Percentiles rank a stretch among this genome's conserved stretches.
phyloP scores from a whole-genome alignment of 1,284 basidiomycete genomes.

The Ceratobasidium sp. region DNA sequence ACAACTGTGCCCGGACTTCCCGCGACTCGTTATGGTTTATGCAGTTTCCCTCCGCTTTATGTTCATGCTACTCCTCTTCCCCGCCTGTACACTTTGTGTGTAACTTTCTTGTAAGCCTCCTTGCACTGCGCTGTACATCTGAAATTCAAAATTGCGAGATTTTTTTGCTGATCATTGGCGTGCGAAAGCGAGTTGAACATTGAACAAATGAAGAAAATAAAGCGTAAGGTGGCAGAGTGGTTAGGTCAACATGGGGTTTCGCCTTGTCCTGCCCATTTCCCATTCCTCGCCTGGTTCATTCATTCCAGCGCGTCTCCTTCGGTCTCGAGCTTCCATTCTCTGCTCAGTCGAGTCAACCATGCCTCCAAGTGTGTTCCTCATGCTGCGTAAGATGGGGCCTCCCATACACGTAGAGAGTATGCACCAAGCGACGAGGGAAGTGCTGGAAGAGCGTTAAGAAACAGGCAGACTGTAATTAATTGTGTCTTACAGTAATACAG shows the following conservation, averaged over 20 bases:
- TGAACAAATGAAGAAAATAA: neutral
- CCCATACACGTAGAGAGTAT: slow-evolving; percentile 39
- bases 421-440: slow-evolving; percentile 35
- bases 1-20: neutral
- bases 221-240: neutral
- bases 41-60: slow-evolving; percentile 1
- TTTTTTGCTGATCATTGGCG: slow-evolving; percentile 32
- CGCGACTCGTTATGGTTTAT: slow-evolving; percentile 35
- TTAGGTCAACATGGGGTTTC: slow-evolving; percentile 30
- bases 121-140: slow-evolving; percentile 35
- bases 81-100: slow-evolving; percentile 31
- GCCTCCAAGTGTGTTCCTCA: slow-evolving; percentile 11
- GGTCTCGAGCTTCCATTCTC: slow-evolving; percentile 22
- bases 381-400: slow-evolving; percentile 31
- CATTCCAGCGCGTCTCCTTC: slow-evolving; percentile 32
- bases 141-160: slow-evolving; percentile 39
- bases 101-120: slow-evolving; percentile 30
- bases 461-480: neutral
- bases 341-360: slow-evolving; percentile 3
- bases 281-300: slow-evolving; percentile 34
- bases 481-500: slow-evolving; percentile 24
- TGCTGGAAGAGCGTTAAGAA: neutral
- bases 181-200: neutral
- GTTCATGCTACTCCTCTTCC: slow-evolving; percentile 25
- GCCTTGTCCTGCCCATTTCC: slow-evolving; percentile 40